Evolutionary conservation across 345 rosid genomes (phyloP), one percentile per base, ranked within the genome.

Genomic region (Clausena lansium): DNA sequence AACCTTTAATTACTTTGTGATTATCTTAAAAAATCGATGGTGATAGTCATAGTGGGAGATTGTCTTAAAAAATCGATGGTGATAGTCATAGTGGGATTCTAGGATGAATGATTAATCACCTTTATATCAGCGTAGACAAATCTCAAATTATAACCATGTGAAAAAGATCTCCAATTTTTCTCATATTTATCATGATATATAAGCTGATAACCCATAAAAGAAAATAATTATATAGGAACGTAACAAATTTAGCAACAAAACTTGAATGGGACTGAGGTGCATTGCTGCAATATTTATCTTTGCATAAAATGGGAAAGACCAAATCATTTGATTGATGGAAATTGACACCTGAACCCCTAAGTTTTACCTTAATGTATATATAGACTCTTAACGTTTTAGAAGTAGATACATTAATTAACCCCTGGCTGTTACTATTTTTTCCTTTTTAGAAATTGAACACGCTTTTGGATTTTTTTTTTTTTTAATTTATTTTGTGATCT

Each of bases 51-150:
- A n/a, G n/a, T n/a, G n/a, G n/a, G n/a, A n/a, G n/a, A 38, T 33
- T 61, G 39, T 39, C n/a, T 41, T 17, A 20, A 74, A n/a, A n/a
- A 54, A 33, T 7, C 54, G 59, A 28, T 11, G 20, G 20, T 54
- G 65, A 39, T 71, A 33, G n/a, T n/a, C n/a, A n/a, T n/a, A n/a
- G 36, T 30, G 45, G 1, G 22, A 24, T 4, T 54, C 7, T 24
- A 6, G 5, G 55, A 7, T 60, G 57, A 41, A 58, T 24, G n/a
- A 39, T 45, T 41, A 60, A 60, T 39, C 67, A 41, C 36, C 50
- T 69, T 70, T 52, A 11, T 17, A 74, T 67, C 67, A 67, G 50
- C 60, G 24, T 25, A 7, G 30, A 71, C 58, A 69, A 61, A 75
- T 39, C 8, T 73, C 24, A 62, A 20, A 45, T 45, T 64, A 74